Percentiles rank a stretch among this genome's conserved stretches.
Conservation (phyloP, 1,284 basidiomycete genomes). For the Mycena citricolor region DNA sequence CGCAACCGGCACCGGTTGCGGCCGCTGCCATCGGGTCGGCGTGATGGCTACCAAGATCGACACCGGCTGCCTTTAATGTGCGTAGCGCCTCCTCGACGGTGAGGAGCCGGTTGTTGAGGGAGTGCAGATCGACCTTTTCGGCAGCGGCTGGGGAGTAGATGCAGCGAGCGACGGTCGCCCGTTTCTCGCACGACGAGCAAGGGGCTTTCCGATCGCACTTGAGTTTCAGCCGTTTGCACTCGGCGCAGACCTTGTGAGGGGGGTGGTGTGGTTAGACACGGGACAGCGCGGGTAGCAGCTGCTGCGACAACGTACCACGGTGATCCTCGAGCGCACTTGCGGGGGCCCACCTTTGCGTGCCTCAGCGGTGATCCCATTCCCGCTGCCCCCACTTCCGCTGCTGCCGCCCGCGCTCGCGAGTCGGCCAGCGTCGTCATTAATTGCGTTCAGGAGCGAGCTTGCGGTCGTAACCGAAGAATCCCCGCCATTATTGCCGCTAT, state of each 20-base stretch:
- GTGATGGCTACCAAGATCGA: too few relatives aligned
- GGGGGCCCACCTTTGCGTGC: too few relatives aligned
- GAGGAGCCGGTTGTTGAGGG: constrained; percentile 74
- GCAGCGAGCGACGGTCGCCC: constrained; percentile 70
- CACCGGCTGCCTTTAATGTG: too few relatives aligned
- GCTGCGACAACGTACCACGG: constrained; percentile 54
- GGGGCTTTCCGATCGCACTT: constrained; percentile 77
- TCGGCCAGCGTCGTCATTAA: too few relatives aligned
- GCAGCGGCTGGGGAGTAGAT: constrained; percentile 77
- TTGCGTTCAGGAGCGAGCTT: too few relatives aligned
- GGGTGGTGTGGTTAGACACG: constrained; percentile 18
- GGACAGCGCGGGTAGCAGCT: constrained; percentile 7
- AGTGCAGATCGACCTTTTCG: constrained; percentile 82
- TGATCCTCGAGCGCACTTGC: constrained; percentile 75
- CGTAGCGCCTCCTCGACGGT: constrained; percentile 45
- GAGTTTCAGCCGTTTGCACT: constrained; percentile 83
- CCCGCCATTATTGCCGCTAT: too few relatives aligned
- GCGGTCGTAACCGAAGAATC: too few relatives aligned
- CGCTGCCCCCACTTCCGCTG: too few relatives aligned
- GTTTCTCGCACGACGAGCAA: constrained; percentile 73
- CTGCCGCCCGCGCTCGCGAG: too few relatives aligned
- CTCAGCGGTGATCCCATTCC: too few relatives aligned
- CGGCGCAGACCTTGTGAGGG: constrained; percentile 19
- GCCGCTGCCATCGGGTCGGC: too few relatives aligned
- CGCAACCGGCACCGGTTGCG: too few relatives aligned